Base-by-base conservation (phyloP, 345 rosid species). In the Linum lewisii region DNA sequence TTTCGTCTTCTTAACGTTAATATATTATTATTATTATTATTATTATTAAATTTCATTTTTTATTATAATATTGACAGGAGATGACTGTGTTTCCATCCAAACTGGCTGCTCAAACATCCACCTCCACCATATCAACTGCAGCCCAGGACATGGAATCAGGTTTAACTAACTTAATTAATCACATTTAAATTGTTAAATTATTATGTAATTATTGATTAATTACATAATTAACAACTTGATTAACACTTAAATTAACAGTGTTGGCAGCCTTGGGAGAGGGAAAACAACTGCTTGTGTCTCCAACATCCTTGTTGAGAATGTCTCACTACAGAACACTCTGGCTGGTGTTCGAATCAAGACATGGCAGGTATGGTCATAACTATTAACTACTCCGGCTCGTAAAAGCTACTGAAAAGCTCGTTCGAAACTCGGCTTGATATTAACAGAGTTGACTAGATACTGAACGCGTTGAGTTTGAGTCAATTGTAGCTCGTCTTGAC, bases 131-230 rank as follows among this genome's bases (percentile, higher is more conserved):
- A 78, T 82, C 36, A 79, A 67, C 66, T 87, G 96, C 49, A 91
- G 98, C 63, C 96, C 98, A 38, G 96, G 96, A n/a, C 98, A 87
- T 70, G 98, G 98, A 0, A 84, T 87, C 34, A 90, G 97, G 95
- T 88, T n/a, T n/a, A 69, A 62, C 2, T 26, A 26, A 26, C 32
- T 26, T 2, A 42, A 10, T 8, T 10, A 20, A 20, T 14, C 55
- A n/a, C 20, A 23, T 26, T 26, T n/a, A 52, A 20, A 20, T 3
- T 11, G 16, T 9, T 20, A 23, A 10, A 21, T 9, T 51, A 5
- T 64, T 29, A 18, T 56, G 11, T 11, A 18, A 52, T 11, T 54
- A 16, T 24, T 14, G 15, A 6, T 22, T 7, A 24, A 1, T 7
- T 18, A 18, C 7, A 18, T 13, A 11, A 7, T 51, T 51, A 21